phyloP scores from a whole-genome alignment of 2,329 filamentous ascomycete species.

The Cladophialophora yegresii region DNA sequence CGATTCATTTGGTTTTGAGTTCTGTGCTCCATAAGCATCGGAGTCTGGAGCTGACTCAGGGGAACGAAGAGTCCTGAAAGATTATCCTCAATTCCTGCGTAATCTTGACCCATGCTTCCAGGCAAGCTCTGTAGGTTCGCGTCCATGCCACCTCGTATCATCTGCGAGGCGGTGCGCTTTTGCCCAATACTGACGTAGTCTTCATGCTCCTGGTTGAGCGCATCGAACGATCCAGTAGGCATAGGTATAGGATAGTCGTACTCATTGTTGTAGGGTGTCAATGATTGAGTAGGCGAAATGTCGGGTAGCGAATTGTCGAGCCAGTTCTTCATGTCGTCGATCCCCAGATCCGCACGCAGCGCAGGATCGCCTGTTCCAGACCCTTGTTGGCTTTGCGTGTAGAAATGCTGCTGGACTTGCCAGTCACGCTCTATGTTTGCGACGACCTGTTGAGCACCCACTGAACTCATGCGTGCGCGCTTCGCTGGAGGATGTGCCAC shows the following conservation, averaged over 20 bases:
- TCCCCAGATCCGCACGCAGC: background rate
- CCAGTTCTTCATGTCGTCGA: conserved; percentile 12
- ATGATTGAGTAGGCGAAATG: conserved; percentile 13
- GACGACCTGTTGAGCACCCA: background rate
- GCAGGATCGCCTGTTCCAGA: background rate
- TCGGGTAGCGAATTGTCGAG: conserved; percentile 3
- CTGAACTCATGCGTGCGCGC: background rate
- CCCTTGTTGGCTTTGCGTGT: background rate
- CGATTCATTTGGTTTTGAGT: background rate
- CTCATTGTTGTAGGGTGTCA: conserved; percentile 6
- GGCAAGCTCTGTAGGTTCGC: background rate
- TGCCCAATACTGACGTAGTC: background rate
- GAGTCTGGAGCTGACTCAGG: background rate
- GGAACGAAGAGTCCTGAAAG: background rate
- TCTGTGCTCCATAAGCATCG: background rate
- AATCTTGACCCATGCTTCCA: background rate
- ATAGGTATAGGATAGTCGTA: conserved; percentile 22
- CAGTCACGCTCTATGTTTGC: background rate
- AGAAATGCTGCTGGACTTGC: background rate
- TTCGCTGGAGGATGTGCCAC: background rate
- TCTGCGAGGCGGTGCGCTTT: conserved; percentile 9
- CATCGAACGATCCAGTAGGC: conserved; percentile 15
- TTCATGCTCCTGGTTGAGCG: background rate
- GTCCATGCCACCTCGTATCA: background rate
- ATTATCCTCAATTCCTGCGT: no score